Evolutionary conservation across 768 basidiomycete species (phyloP), one percentile per base, ranked within the genome.

Genomic region (Phylloporus sp.): DNA sequence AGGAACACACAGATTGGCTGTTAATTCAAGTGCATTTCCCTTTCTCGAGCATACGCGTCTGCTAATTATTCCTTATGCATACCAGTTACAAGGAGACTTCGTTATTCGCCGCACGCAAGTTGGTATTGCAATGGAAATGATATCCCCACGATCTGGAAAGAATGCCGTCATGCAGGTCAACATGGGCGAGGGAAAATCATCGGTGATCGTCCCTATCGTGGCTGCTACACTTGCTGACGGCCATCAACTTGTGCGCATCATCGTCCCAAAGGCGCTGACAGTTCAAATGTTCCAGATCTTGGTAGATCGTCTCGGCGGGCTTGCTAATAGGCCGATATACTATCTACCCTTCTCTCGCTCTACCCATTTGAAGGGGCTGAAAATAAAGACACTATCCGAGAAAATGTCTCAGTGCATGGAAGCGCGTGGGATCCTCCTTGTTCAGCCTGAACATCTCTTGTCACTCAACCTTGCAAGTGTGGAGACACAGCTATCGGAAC

Each of bases 131-230:
- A 52, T 59, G 12, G 69, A 77, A 45, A 77, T 80, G 79, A 74
- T 77, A 12, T 45, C 58, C 0, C 78, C 79, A 0, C 48, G 46
- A 4, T 67, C 59, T 0, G 42, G 47, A 4, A 11, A 51, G 26
- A 81, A 74, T 46, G 70, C 72, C 0, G 57, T 70, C 80, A 80
- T 12, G 79, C n/a, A n/a, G n/a, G n/a, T n/a, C n/a, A n/a, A n/a
- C n/a, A n/a, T n/a, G n/a, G n/a, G n/a, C n/a, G n/a, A 80, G 53
- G 80, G 79, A 4, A 80, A 80, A 56, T 69, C 71, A 6, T 72
- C 67, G 0, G 71, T 71, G 16, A 71, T 80, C 29, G 68, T 80
- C 5, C 79, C 79, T 1, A 63, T 80, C 20, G 61, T 69, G 11
- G 62, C 72, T 1, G 59, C 71, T 1, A 56, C 67, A 5, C 65